Evolutionary conservation across 805 yeast species (phyloP), one percentile per base, ranked within the genome.

Genomic region (Ogataea philodendri): DNA sequence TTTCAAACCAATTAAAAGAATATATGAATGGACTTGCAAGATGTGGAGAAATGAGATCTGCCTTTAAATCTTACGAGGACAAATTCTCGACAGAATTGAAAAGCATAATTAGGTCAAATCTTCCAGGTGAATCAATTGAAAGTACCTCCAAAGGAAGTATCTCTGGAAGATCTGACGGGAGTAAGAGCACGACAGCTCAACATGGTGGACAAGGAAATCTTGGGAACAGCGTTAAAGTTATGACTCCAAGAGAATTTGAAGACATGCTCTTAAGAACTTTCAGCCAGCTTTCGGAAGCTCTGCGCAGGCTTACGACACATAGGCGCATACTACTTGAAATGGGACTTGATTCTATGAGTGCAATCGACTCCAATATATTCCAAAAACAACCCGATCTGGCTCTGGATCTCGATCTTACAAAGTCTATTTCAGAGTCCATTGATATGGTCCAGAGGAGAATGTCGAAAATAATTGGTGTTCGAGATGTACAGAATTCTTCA

Each of bases 251-350:
- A 9, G 96, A 86, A 40, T 88, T 88, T 53, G 86, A 84, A 49
- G 65, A 61, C 2, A 81, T 88, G 85, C 56, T 86, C 26, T 57
- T 69, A 2, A 65, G 63, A 18, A 79, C 80, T 4, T 85, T 74
- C 46, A 62, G 84, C 0, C 70, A 75, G 14, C 66, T 83, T 3
- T 76, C 87, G 0, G 94, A 84, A 51, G 78, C 86, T 13, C 63
- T 88, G 16, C 66, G 90, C 44, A 70, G 95, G 39, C 63, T 89
- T 19, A 76, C 85, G 1, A 64, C 75, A 7, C 96, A 88, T 40
- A 95, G 88, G 54, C 88, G 87, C 56, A 49, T 85, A 4, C 59
- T 90, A 18, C 66, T 93, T 9, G 93, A 86, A 46, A 54, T 84
- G 35, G 79, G 94, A 0, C 59, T 82, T 19, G 72, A 70, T 32